phyloP scores from a whole-genome alignment of 139 green algal genomes.

The Eudorina sp. region DNA sequence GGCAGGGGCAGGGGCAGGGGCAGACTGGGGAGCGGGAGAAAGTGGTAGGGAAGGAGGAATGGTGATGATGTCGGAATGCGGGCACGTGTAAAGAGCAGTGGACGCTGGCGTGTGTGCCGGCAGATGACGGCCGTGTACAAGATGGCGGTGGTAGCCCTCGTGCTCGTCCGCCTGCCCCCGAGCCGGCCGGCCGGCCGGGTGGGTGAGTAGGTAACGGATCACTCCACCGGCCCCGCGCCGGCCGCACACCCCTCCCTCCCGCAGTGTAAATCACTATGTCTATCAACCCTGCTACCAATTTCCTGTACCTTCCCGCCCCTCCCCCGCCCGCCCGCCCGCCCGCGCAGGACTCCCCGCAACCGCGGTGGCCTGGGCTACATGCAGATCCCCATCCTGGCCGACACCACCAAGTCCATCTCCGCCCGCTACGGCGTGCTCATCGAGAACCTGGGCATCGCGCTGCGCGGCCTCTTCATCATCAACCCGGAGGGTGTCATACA shows the following conservation, averaged over 20 bases:
- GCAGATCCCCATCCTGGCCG: conserved; percentile 87
- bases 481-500: conserved; percentile 74
- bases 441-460: conserved; percentile 79
- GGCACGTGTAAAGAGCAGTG: not conserved
- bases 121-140: not conserved
- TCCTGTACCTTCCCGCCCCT: not conserved
- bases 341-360: conserved; percentile 72
- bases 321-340: not conserved
- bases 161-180: too few species aligned
- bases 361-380: conserved; percentile 85
- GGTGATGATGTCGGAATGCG: not conserved
- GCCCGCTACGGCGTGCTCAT: conserved; percentile 73
- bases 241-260: too few species aligned
- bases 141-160: not conserved
- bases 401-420: conserved; percentile 77
- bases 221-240: too few species aligned
- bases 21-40: too few species aligned
- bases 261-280: too few species aligned
- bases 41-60: not conserved
- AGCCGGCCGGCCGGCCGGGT: too few species aligned
- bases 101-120: too few species aligned
- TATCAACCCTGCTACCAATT: too few species aligned
- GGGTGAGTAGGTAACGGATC: too few species aligned
- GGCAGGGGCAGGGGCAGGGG: not conserved
- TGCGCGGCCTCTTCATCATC: conserved; percentile 91